Evolutionary conservation across 1,284 basidiomycete genomes (phyloP).

Genomic region (Cryptococcus sp.): DNA sequence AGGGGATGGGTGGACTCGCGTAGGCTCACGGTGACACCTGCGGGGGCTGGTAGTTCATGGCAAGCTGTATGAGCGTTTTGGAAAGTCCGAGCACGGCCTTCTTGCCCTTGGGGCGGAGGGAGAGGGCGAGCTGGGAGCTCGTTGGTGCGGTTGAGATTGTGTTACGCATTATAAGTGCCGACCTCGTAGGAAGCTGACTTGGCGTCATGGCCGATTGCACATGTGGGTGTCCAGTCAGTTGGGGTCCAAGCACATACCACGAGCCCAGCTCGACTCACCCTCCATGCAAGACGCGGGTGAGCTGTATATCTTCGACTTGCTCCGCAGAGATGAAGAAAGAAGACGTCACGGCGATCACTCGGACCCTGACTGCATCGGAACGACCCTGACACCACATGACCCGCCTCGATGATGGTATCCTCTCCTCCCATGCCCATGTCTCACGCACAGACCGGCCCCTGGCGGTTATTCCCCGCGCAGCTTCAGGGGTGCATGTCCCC

Average conservation of each 20-base stretch:
- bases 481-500: too few relatives aligned
- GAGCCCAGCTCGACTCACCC: conserved; percentile 28
- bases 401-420: too few relatives aligned
- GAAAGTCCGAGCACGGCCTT: conserved; percentile 37
- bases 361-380: too few relatives aligned
- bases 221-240: conserved; percentile 14
- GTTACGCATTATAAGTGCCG: conserved; percentile 41
- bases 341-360: too few relatives aligned
- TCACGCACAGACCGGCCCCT: too few relatives aligned
- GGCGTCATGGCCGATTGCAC: conserved; percentile 41
- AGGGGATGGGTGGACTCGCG: conserved; percentile 29
- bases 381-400: too few relatives aligned
- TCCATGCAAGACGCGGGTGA: conserved; percentile 43
- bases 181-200: conserved; percentile 37
- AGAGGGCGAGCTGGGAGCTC: conserved; percentile 33
- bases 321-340: not conserved
- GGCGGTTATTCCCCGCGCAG: too few relatives aligned
- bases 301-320: conserved; percentile 20
- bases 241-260: not conserved
- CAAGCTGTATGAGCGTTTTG: conserved; percentile 39
- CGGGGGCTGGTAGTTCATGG: conserved; percentile 33
- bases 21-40: conserved; percentile 25
- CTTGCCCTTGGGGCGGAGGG: conserved; percentile 23
- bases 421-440: too few relatives aligned
- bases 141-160: conserved; percentile 41